Evolutionary conservation across 768 basidiomycete genomes (phyloP).

Genomic region (Russula foetens): DNA sequence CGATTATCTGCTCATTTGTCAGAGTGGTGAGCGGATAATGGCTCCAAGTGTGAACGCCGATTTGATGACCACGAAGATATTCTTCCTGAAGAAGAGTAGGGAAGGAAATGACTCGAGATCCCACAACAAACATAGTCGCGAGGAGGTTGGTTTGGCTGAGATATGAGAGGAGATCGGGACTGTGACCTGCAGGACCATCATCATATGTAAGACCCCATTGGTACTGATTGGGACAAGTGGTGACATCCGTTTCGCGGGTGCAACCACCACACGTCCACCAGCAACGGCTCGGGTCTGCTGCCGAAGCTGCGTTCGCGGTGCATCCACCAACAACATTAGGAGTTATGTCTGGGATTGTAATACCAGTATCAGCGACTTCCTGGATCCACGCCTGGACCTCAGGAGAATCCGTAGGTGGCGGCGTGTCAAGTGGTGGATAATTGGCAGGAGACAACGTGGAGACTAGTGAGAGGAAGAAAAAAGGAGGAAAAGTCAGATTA

Average conservation of each 20-base stretch:
- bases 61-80: conserved; percentile 74
- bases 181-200: conserved; percentile 77
- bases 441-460: conserved; percentile 22
- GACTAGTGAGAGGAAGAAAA: conserved; percentile 1
- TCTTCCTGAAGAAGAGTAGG: conserved; percentile 63
- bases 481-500: neutral
- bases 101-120: conserved; percentile 68
- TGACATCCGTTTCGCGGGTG: conserved; percentile 57
- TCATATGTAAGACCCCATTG: conserved; percentile 59
- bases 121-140: conserved; percentile 84
- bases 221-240: conserved; percentile 58
- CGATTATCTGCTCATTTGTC: conserved; percentile 74
- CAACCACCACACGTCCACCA: conserved; percentile 84
- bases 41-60: conserved; percentile 66
- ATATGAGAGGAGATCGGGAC: conserved; percentile 64
- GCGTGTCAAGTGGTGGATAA: conserved; percentile 59
- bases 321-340: conserved; percentile 42
- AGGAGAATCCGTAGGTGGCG: conserved; percentile 51
- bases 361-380: conserved; percentile 47
- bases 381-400: conserved; percentile 66
- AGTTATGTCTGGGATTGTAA: conserved; percentile 48
- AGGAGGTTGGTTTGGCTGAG: conserved; percentile 55
- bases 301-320: conserved; percentile 44
- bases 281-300: conserved; percentile 44
- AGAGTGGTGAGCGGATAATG: conserved; percentile 67